Percentiles rank a stretch among this genome's conserved stretches.
These are phyloP conservation scores for Fusarium illudens DNA, from an alignment of 2,329 filamentous ascomycete species.

Conservation along the genomic window DNA sequence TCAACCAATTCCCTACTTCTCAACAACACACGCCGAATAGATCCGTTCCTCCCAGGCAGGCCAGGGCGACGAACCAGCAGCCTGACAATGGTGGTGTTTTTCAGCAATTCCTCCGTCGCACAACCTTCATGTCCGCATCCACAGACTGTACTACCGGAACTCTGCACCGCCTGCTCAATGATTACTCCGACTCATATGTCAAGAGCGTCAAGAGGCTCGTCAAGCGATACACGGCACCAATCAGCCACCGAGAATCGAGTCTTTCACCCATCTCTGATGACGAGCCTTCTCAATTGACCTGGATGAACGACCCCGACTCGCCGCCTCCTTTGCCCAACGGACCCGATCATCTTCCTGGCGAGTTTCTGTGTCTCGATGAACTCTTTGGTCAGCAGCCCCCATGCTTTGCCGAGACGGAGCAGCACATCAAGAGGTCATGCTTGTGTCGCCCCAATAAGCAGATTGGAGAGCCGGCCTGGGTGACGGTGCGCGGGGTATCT, in stretches of 20 bases:
- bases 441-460: slow-evolving; percentile 42
- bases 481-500: slow-evolving; percentile 40
- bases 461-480: slow-evolving; percentile 43
- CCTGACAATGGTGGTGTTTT: slow-evolving; percentile 34
- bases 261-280: slow-evolving; percentile 41
- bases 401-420: slow-evolving; percentile 33
- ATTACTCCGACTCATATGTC: slow-evolving; percentile 47
- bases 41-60: neutral
- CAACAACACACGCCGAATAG: neutral
- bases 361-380: slow-evolving; percentile 54
- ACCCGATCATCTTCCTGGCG: slow-evolving; percentile 55
- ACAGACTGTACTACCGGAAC: slow-evolving; percentile 51
- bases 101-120: slow-evolving; percentile 43
- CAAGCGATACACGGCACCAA: slow-evolving; percentile 50
- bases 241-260: slow-evolving; percentile 26
- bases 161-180: slow-evolving; percentile 46
- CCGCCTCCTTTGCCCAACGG: slow-evolving; percentile 28
- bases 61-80: neutral
- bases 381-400: slow-evolving; percentile 14
- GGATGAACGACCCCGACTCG: slow-evolving; percentile 44
- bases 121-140: slow-evolving; percentile 50
- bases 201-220: slow-evolving; percentile 51
- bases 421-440: slow-evolving; percentile 42
- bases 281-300: slow-evolving; percentile 25
- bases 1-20: slow-evolving; percentile 26